Conservation (phyloP, 1,284 basidiomycete genomes). For the Pisolithus thermaeus region DNA sequence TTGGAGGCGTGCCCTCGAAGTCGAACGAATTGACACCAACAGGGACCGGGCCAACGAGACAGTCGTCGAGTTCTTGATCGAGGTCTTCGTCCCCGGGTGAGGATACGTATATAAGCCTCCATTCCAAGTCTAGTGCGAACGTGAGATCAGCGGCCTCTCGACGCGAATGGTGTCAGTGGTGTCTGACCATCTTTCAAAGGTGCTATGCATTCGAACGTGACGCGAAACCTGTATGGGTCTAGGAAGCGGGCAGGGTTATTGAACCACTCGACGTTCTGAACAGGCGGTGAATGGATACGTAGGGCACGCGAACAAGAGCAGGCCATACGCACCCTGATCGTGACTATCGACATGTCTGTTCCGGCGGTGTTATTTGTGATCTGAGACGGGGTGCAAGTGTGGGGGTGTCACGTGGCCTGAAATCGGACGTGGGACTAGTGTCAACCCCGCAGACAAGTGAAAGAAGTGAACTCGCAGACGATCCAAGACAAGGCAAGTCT, state of each 20-base stretch:
- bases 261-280: slow-evolving; percentile 78
- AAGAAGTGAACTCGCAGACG: too few relatives aligned
- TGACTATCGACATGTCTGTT: slow-evolving; percentile 57
- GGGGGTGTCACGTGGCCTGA: slow-evolving; percentile 1
- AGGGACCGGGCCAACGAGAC: slow-evolving; percentile 94
- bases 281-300: not conserved
- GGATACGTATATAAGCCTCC: slow-evolving; percentile 96
- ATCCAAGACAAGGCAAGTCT: too few relatives aligned
- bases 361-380: not conserved
- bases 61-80: slow-evolving; percentile 95
- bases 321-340: slow-evolving; percentile 49
- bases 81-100: slow-evolving; percentile 88
- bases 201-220: slow-evolving; percentile 97
- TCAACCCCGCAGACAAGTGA: too few relatives aligned
- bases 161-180: slow-evolving; percentile 12
- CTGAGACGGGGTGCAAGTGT: slow-evolving; percentile 9
- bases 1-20: slow-evolving; percentile 78
- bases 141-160: not conserved
- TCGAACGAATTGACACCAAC: slow-evolving; percentile 95
- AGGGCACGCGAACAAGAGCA: not conserved
- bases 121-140: slow-evolving; percentile 77
- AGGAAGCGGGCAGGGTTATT: slow-evolving; percentile 92
- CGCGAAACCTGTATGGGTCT: slow-evolving; percentile 90
- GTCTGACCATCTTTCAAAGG: slow-evolving; percentile 78
- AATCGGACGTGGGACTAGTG: not conserved